phyloP scores from a whole-genome alignment of 768 basidiomycete species.

The Boletales sp. region DNA sequence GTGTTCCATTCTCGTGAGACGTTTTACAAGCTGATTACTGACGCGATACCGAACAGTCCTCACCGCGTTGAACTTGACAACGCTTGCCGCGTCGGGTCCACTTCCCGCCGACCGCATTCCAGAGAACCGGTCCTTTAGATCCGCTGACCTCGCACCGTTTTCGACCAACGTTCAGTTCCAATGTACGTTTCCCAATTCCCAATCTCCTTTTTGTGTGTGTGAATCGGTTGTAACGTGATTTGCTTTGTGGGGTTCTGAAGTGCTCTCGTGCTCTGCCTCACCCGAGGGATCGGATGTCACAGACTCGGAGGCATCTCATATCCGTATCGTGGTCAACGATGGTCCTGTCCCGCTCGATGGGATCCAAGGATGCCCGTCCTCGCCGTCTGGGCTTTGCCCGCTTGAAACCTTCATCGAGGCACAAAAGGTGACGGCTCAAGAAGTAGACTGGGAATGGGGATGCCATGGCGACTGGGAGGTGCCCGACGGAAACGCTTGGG shows the following conservation, averaged over 20 bases:
- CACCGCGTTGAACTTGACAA: constrained; percentile 81
- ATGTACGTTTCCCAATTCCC: constrained; percentile 41
- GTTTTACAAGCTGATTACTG: not conserved
- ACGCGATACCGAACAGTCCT: constrained; percentile 45
- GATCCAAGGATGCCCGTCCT: constrained; percentile 69
- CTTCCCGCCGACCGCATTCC: constrained; percentile 74
- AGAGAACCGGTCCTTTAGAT: constrained; percentile 60
- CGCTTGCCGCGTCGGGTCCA: constrained; percentile 68
- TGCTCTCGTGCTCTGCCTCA: constrained; percentile 49
- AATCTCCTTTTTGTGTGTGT: too few relatives aligned
- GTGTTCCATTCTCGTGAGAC: constrained; percentile 17
- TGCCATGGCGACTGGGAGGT: constrained; percentile 78
- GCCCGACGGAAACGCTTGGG: constrained; percentile 63
- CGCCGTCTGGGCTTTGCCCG: constrained; percentile 62
- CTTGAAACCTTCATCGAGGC: constrained; percentile 70
- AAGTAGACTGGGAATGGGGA: constrained; percentile 71
- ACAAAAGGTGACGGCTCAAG: constrained; percentile 61
- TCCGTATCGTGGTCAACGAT: constrained; percentile 87
- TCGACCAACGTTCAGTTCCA: constrained; percentile 89
- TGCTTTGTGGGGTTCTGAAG: constrained; percentile 30
- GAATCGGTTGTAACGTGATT: not conserved
- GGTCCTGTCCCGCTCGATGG: constrained; percentile 78
- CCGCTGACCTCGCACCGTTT: constrained; percentile 80
- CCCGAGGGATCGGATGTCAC: constrained; percentile 21
- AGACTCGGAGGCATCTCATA: constrained; percentile 42